phyloP scores from a whole-genome alignment of 1,284 basidiomycete genomes.

The Rhodotorula mucilaginosa region DNA sequence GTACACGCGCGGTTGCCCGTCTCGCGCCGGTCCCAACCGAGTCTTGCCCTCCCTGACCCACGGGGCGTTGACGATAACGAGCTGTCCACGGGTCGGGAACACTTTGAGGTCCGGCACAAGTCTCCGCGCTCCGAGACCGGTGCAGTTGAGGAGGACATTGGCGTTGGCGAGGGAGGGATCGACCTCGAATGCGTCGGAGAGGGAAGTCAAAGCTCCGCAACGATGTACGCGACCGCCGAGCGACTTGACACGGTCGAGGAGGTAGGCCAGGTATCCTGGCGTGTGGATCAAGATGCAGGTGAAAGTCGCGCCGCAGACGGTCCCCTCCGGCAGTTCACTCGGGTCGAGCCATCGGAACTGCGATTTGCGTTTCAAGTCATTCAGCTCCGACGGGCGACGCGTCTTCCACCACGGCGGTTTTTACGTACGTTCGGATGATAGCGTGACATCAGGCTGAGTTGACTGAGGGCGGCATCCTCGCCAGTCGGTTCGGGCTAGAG shows the following conservation, averaged over 20 bases:
- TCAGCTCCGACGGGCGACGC: not conserved
- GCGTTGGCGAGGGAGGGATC: not conserved
- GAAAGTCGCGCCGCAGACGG: conserved; percentile 59
- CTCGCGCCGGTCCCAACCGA: conserved; percentile 48
- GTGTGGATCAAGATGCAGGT: conserved; percentile 67
- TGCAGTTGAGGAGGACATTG: conserved; percentile 35
- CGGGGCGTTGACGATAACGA: conserved; percentile 56
- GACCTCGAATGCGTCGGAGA: conserved; percentile 9
- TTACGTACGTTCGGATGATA: conserved; percentile 28
- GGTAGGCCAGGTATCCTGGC: conserved; percentile 65
- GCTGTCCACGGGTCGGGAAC: conserved; percentile 59
- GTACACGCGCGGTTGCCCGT: conserved; percentile 50
- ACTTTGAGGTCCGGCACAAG: conserved; percentile 56
- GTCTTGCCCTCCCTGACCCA: conserved; percentile 63
- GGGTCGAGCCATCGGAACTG: conserved; percentile 58
- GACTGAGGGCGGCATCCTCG: conserved; percentile 14
- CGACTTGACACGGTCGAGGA: conserved; percentile 61
- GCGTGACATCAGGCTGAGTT: conserved; percentile 21
- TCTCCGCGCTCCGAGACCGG: conserved; percentile 36
- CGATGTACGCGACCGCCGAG: conserved; percentile 62
- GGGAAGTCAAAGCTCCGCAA: conserved; percentile 40
- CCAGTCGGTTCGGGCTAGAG: conserved; percentile 1
- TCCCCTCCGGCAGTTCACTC: conserved; percentile 54
- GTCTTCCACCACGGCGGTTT: not conserved
- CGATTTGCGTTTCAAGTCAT: not conserved